These are phyloP conservation scores for Fomitiporia mediterranea DNA, from an alignment of 1,284 basidiomycete genomes.

Conservation along the genomic window DNA sequence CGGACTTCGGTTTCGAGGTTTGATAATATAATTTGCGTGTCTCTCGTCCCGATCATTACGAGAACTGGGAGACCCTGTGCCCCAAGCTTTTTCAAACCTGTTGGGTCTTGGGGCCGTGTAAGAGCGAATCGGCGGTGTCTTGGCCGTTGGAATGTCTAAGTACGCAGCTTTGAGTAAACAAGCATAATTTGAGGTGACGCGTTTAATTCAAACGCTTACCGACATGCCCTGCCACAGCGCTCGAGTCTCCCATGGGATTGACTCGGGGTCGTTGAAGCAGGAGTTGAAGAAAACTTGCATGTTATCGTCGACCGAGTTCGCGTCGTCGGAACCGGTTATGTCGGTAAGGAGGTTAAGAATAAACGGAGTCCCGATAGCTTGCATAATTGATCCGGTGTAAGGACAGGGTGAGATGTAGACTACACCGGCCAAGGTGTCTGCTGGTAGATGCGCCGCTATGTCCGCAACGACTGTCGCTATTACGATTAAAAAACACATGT, in stretches of 20 bases:
- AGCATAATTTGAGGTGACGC: background rate
- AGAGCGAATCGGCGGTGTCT: constrained; percentile 28
- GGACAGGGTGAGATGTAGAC: constrained; percentile 34
- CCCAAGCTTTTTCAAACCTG: constrained; percentile 29
- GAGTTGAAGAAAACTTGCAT: constrained; percentile 30
- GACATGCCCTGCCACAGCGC: constrained; percentile 33
- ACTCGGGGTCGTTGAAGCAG: constrained; percentile 27
- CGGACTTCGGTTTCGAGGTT: constrained; percentile 26
- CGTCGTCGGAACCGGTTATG: constrained; percentile 28
- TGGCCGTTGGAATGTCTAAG: constrained; percentile 30
- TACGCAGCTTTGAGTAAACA: background rate
- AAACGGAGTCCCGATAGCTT: constrained; percentile 20
- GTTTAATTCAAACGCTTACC: constrained; percentile 15
- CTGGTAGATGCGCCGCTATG: constrained; percentile 33
- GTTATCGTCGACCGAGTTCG: constrained; percentile 22
- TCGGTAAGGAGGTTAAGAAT: constrained; percentile 24
- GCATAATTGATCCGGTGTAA: constrained; percentile 30
- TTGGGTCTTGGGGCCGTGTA: constrained; percentile 31
- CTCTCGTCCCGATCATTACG: constrained; percentile 33
- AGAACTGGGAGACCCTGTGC: constrained; percentile 31
- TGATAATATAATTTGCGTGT: constrained; percentile 28
- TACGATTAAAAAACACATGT: no score
- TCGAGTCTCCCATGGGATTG: constrained; percentile 29
- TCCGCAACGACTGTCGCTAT: constrained; percentile 34
- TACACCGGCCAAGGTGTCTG: constrained; percentile 33